A percentile compares a stretch with the other conserved stretches of the same genome.
These are phyloP conservation scores for Mortierella sp. DNA, from an alignment of 371 early-diverging fungal species.

Conservation along the genomic window DNA sequence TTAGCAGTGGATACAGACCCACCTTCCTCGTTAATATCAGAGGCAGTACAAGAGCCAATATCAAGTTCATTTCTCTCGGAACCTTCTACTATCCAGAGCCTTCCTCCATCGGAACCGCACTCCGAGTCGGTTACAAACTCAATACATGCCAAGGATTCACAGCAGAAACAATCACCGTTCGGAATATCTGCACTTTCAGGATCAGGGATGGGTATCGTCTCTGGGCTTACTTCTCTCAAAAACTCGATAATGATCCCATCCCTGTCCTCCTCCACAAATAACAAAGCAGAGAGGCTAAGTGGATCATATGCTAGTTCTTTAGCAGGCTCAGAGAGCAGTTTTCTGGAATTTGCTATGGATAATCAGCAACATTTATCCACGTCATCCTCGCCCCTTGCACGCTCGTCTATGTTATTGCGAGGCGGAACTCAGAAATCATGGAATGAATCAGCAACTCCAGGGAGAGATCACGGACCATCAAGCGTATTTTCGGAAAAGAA, in stretches of 20 bases:
- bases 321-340: constrained; percentile 26
- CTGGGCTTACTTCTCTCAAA: constrained; percentile 49
- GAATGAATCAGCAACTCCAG: not conserved
- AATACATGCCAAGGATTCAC: constrained; percentile 1
- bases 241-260: constrained; percentile 57
- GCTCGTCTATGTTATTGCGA: constrained; percentile 25
- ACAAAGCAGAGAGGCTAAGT: not conserved
- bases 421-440: constrained; percentile 9
- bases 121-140: not conserved
- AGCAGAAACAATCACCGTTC: constrained; percentile 17
- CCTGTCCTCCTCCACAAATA: constrained; percentile 6
- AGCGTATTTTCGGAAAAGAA: constrained; percentile 6
- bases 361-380: constrained; percentile 7
- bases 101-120: not conserved
- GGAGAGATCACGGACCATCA: constrained; percentile 1
- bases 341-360: constrained; percentile 28
- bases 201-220: constrained; percentile 35
- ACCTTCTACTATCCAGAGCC: not conserved
- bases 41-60: not conserved
- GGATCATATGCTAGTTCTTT: constrained; percentile 5
- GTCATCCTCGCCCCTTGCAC: constrained; percentile 8
- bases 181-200: constrained; percentile 24
- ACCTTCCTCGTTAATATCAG: not conserved
- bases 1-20: not conserved
- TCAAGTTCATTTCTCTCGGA: not conserved